Conservation (phyloP, 148 eudicot species). For the Salicornia ramosissima region DNA sequence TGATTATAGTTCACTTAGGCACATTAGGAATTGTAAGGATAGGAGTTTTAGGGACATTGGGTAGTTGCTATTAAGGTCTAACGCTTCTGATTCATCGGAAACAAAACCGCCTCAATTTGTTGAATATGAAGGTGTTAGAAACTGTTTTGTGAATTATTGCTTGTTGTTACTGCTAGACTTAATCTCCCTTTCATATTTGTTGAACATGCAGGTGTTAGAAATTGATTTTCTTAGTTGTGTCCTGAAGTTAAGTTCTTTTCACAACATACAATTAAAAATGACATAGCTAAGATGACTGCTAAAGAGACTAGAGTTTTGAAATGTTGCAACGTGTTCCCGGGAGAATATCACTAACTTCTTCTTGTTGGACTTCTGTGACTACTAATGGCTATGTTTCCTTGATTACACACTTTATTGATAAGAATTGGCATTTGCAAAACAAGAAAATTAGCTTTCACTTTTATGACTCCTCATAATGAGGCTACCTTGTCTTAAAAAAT, state of each 20-base stretch:
- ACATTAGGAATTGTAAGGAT: neutral
- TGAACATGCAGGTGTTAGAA: constrained; percentile 4
- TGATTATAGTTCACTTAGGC: no score
- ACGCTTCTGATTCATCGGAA: no score
- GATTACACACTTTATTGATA: constrained; percentile 8
- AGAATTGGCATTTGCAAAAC: constrained; percentile 1
- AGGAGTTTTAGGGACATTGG: neutral
- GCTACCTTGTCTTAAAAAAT: neutral
- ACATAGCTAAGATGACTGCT: neutral
- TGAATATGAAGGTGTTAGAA: constrained; percentile 7
- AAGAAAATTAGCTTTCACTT: neutral
- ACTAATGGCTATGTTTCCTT: constrained; percentile 8
- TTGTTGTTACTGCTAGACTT: no score
- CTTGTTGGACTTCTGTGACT: constrained; percentile 6
- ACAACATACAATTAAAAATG: neutral
- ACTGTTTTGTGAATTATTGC: no score
- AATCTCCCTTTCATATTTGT: no score
- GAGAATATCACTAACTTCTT: neutral
- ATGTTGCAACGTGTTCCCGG: neutral
- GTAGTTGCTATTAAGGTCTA: neutral
- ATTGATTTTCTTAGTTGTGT: no score
- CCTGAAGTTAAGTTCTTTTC: neutral
- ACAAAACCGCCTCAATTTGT: constrained; percentile 1
- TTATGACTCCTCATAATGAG: constrained; percentile 12
- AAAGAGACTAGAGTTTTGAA: neutral